Percentiles rank a stretch among this genome's conserved stretches.
phyloP scores from a whole-genome alignment of 768 basidiomycete species.

The Tricholoma saponaceum region DNA sequence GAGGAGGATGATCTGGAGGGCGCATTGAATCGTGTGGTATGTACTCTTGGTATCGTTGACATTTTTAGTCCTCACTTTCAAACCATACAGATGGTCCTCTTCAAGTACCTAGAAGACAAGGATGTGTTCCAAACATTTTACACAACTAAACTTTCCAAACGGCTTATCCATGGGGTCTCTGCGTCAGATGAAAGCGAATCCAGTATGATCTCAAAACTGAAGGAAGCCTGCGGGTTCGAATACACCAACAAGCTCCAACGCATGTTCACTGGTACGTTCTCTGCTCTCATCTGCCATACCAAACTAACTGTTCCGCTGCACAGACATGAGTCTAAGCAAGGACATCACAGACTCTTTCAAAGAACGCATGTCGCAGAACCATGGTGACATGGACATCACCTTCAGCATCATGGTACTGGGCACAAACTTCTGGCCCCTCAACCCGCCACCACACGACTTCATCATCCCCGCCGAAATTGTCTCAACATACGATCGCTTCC shows the following conservation, averaged over 20 bases:
- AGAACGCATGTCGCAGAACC: conserved; percentile 87
- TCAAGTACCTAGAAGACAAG: conserved; percentile 99
- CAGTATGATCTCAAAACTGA: conserved; percentile 98
- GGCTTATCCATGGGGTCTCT: conserved; percentile 88
- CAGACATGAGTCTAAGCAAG: conserved; percentile 95
- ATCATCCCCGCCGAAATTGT: conserved; percentile 86
- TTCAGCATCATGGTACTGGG: conserved; percentile 95
- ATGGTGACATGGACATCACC: conserved; percentile 86
- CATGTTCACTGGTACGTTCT: conserved; percentile 90
- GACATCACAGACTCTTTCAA: conserved; percentile 97
- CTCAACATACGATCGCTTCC: conserved; percentile 88
- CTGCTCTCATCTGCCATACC: not conserved
- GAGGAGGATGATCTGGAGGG: conserved; percentile 93
- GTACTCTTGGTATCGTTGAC: conserved; percentile 30
- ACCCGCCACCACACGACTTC: conserved; percentile 81
- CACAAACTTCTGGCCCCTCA: conserved; percentile 96
- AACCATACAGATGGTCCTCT: conserved; percentile 83
- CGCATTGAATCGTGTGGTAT: conserved; percentile 87
- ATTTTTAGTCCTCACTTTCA: conserved; percentile 16
- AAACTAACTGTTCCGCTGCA: conserved; percentile 1
- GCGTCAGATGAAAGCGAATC: conserved; percentile 97
- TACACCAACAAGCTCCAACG: conserved; percentile 97
- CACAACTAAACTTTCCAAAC: conserved; percentile 92
- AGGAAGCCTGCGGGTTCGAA: conserved; percentile 98
- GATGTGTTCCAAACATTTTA: conserved; percentile 99